These are phyloP conservation scores for Mycena latifolia DNA, from an alignment of 768 basidiomycete species.

Conservation along the genomic window DNA sequence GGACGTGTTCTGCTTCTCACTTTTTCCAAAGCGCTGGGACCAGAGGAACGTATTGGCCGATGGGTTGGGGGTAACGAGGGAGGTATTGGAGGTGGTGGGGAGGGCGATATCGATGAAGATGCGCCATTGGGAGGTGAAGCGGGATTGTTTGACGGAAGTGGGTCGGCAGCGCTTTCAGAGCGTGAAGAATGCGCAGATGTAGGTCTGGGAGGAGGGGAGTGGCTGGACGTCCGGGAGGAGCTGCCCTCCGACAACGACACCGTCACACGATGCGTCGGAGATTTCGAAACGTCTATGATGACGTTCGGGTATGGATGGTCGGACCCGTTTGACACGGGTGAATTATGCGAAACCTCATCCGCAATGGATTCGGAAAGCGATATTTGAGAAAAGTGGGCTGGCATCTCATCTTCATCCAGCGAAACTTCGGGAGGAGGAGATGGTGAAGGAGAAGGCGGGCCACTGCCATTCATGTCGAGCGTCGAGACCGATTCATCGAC, in stretches of 20 bases:
- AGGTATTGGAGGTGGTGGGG: too few species aligned
- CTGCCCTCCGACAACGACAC: constrained; percentile 29
- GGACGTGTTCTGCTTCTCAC: constrained; percentile 90
- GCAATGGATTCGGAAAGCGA: constrained; percentile 44
- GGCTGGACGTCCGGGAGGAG: constrained; percentile 18
- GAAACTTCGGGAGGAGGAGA: constrained; percentile 15
- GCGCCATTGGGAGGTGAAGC: constrained; percentile 32
- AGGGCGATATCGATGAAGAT: constrained; percentile 36
- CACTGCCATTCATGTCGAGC: constrained; percentile 62
- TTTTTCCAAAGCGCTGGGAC: constrained; percentile 82
- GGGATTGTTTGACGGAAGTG: constrained; percentile 28
- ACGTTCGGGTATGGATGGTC: constrained; percentile 52
- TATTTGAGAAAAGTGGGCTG: constrained; percentile 52
- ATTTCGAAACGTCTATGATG: constrained; percentile 58
- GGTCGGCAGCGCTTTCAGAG: constrained; percentile 39
- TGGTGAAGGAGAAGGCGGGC: constrained; percentile 42
- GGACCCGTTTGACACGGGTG: constrained; percentile 22
- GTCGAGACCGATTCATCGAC: constrained; percentile 69
- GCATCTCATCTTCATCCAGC: constrained; percentile 24
- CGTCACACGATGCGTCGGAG: constrained; percentile 46
- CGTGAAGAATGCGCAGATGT: constrained; percentile 27
- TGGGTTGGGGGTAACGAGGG: constrained; percentile 51
- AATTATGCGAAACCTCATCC: constrained; percentile 39
- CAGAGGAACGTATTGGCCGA: constrained; percentile 63
- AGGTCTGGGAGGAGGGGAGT: constrained; percentile 20